phyloP scores from a whole-genome alignment of 1,284 basidiomycete genomes.

The Trichosporon asahii region DNA sequence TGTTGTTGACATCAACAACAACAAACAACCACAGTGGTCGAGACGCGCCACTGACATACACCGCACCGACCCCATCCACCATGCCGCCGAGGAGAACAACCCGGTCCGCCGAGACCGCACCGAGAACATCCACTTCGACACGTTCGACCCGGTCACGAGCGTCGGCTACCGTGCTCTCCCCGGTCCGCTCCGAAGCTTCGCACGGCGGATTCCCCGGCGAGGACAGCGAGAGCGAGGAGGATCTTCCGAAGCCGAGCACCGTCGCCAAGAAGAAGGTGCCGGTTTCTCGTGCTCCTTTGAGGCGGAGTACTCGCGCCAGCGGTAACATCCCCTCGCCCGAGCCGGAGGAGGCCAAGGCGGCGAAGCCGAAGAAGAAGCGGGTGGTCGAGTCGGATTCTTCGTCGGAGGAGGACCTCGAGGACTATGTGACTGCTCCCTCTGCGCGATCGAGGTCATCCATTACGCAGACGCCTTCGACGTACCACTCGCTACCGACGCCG shows the following conservation, averaged over 20 bases:
- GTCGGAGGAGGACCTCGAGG: constrained; percentile 13
- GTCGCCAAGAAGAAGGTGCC: constrained; percentile 12
- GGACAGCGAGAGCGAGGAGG: constrained; percentile 15
- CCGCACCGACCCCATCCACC: background rate
- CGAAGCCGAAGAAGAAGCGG: constrained; percentile 15
- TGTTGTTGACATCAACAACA: constrained; percentile 1
- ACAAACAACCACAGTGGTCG: background rate
- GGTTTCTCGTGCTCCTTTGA: background rate
- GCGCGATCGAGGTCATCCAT: constrained; percentile 5
- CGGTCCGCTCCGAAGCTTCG: background rate
- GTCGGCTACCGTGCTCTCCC: background rate
- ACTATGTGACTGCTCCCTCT: constrained; percentile 4
- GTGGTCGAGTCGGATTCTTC: constrained; percentile 20
- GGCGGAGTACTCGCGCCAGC: background rate
- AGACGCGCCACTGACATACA: background rate
- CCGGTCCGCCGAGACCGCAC: constrained; percentile 3
- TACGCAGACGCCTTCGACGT: background rate
- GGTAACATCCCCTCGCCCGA: background rate
- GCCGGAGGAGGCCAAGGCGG: constrained; percentile 2
- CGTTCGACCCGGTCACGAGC: background rate
- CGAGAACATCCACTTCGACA: background rate
- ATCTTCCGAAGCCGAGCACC: constrained; percentile 2
- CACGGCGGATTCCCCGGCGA: background rate
- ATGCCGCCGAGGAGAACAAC: constrained; percentile 24
- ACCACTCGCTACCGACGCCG: background rate